These are phyloP conservation scores for Penicillium longicatenatum DNA, from an alignment of 495 filamentous ascomycete genomes.

Conservation along the genomic window DNA sequence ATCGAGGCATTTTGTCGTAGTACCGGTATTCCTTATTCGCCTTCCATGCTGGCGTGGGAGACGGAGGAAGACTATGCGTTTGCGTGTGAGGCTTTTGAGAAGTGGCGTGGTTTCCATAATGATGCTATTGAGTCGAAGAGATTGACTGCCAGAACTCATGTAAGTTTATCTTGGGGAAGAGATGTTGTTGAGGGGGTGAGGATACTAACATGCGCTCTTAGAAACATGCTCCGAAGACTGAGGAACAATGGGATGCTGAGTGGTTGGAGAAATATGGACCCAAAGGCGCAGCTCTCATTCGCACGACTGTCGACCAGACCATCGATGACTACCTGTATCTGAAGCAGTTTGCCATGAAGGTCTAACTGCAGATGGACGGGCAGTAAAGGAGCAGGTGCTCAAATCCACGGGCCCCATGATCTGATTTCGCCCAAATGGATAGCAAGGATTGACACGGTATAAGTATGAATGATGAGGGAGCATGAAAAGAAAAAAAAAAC, in stretches of 20 bases:
- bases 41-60: slow-evolving; percentile 81
- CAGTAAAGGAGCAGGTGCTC: neutral
- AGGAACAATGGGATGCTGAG: slow-evolving; percentile 71
- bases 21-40: slow-evolving; percentile 70
- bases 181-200: neutral
- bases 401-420: neutral
- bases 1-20: slow-evolving; percentile 77
- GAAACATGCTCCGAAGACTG: slow-evolving; percentile 60
- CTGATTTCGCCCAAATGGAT: neutral
- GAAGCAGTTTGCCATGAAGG: slow-evolving; percentile 81
- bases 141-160: slow-evolving; percentile 69
- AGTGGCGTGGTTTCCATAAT: slow-evolving; percentile 96
- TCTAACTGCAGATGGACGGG: slow-evolving; percentile 29
- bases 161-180: slow-evolving; percentile 53
- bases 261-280: slow-evolving; percentile 84
- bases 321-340: slow-evolving; percentile 87
- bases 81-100: slow-evolving; percentile 77
- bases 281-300: slow-evolving; percentile 73
- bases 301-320: slow-evolving; percentile 74
- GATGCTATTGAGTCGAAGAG: slow-evolving; percentile 82
- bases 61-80: slow-evolving; percentile 63
- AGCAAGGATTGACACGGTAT: neutral
- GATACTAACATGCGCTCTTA: slow-evolving; percentile 19
- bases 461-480: neutral
- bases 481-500: slow-evolving; percentile 7